These are phyloP conservation scores for Fusarium longipes DNA, from an alignment of 2,329 filamentous ascomycete genomes.

Conservation along the genomic window DNA sequence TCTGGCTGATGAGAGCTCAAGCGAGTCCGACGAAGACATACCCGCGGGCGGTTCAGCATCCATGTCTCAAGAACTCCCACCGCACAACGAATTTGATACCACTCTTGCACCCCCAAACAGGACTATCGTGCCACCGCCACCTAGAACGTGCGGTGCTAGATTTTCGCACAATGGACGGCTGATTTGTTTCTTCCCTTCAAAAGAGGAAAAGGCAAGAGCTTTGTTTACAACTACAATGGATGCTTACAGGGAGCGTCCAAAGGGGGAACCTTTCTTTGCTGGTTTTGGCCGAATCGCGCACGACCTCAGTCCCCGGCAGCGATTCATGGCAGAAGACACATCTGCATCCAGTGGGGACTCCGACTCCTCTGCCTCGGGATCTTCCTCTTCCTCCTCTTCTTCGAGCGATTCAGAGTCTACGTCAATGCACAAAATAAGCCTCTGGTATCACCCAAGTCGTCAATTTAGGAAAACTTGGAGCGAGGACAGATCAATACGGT, in stretches of 20 bases:
- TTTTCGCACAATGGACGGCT: conserved; percentile 72
- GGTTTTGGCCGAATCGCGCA: conserved; percentile 67
- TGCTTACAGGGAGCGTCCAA: conserved; percentile 60
- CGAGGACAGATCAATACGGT: conserved; percentile 67
- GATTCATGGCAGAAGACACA: conserved; percentile 60
- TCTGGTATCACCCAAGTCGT: conserved; percentile 66
- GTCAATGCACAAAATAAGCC: conserved; percentile 67
- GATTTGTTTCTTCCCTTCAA: conserved; percentile 76
- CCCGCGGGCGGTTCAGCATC: conserved; percentile 64
- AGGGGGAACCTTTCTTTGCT: conserved; percentile 66
- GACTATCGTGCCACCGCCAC: conserved; percentile 65
- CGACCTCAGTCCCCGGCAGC: conserved; percentile 61
- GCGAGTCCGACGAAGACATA: conserved; percentile 76
- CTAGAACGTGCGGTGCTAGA: conserved; percentile 68
- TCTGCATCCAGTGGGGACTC: conserved; percentile 64
- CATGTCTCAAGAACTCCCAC: conserved; percentile 71
- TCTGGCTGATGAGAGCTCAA: conserved; percentile 81
- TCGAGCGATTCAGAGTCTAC: conserved; percentile 72
- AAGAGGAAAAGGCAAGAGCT: conserved; percentile 68
- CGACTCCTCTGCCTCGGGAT: conserved; percentile 62
- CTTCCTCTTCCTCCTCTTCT: conserved; percentile 63
- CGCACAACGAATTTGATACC: conserved; percentile 64
- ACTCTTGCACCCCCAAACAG: conserved; percentile 64
- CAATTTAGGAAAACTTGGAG: conserved; percentile 67
- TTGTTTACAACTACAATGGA: conserved; percentile 61